phyloP scores from a whole-genome alignment of 2,329 filamentous ascomycete genomes.

The Microcyclosporella mali region DNA sequence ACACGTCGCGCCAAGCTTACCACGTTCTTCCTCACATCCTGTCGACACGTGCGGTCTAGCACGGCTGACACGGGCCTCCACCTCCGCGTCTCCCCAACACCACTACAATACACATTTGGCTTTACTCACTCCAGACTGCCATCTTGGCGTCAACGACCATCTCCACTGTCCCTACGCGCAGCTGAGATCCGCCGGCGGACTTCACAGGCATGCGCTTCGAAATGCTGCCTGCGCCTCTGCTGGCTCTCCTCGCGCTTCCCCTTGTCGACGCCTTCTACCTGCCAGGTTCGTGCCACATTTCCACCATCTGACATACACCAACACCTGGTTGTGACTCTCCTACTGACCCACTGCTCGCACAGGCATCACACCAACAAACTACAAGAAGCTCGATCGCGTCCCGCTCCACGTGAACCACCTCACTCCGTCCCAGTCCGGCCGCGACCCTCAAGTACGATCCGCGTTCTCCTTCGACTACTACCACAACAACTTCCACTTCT shows the following conservation, averaged over 20 bases:
- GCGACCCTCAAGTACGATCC: constrained; percentile 79
- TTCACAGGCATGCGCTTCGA: constrained; percentile 6
- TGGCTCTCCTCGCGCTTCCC: constrained; percentile 24
- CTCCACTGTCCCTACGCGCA: neutral
- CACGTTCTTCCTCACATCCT: no score
- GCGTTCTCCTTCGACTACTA: constrained; percentile 97
- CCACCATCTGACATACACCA: no score
- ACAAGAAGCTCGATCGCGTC: constrained; percentile 71
- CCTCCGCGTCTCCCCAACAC: no score
- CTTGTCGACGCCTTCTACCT: constrained; percentile 65
- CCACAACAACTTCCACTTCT: constrained; percentile 80
- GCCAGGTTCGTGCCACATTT: constrained; percentile 51
- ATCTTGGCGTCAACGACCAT: no score
- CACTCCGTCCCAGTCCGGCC: constrained; percentile 70
- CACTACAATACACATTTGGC: no score
- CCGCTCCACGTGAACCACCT: constrained; percentile 90
- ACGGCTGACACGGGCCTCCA: no score
- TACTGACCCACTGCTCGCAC: neutral
- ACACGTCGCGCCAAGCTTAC: constrained; percentile 5
- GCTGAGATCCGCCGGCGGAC: neutral
- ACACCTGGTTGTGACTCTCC: no score
- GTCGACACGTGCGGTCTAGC: no score
- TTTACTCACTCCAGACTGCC: no score
- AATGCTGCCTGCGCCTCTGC: constrained; percentile 18
- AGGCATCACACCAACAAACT: constrained; percentile 80